Conservation (phyloP, 768 basidiomycete species). For the Dentipellis sp. region DNA sequence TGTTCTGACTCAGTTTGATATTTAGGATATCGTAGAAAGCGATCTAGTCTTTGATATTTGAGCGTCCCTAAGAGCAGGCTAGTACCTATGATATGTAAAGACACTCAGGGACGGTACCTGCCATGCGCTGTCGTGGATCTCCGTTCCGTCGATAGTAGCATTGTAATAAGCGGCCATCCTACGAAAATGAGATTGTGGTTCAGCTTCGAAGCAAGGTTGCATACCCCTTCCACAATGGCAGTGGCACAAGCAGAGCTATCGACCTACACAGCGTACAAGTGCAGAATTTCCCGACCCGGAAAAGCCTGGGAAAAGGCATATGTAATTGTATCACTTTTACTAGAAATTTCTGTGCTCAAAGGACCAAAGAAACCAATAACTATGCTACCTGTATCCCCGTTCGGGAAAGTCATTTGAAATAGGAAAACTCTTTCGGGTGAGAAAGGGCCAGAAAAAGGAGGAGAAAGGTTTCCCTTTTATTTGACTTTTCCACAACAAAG, state of each 20-base stretch:
- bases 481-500: no score
- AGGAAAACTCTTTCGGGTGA: no score
- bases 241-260: neutral
- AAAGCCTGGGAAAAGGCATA: no score
- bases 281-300: no score
- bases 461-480: no score
- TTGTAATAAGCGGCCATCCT: conserved; percentile 64
- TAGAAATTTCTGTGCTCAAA: no score
- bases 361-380: no score
- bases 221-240: neutral
- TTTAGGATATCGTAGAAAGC: neutral
- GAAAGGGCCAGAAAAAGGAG: no score
- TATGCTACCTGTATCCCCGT: no score
- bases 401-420: no score
- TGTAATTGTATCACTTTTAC: no score
- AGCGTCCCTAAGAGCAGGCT: neutral
- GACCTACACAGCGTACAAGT: conserved; percentile 1
- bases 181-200: conserved; percentile 1
- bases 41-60: neutral
- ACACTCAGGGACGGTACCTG: conserved; percentile 19
- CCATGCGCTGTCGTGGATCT: conserved; percentile 59
- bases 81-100: neutral
- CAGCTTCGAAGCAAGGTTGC: neutral
- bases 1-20: no score
- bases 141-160: conserved; percentile 37